Base-by-base conservation (phyloP, 371 early-diverging fungal genomes). In the Mortierella sp. region DNA sequence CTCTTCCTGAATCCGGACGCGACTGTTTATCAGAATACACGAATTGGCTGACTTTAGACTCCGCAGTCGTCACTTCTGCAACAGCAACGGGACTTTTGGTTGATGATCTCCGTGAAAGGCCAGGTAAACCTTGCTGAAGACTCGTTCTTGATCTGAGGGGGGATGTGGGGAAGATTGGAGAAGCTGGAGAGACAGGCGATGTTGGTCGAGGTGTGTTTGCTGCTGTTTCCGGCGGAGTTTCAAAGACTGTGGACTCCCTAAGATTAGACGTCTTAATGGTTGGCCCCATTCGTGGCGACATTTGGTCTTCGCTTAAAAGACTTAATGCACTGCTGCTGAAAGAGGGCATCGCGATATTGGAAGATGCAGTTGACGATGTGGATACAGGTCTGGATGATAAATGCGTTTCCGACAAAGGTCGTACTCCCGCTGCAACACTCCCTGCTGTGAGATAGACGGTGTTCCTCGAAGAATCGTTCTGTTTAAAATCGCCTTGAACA, bases 191-290 rank as follows among this genome's bases (percentile, higher is more conserved):
- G 17, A 57, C 23, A 17, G 60, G 43, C 42, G 60, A 60, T 2
- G 42, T 37, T 23, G 66, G 68, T 42, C 31, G 29, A 4, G 54
- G 63, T 2, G 80, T 74, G 19, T 62, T 70, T 7, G 64, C 56
- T 23, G 75, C 74, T 7, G 80, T 80, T 42, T 80, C 80, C 51
- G 80, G 80, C 5, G 80, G 75, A 0, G 80, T 80, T 42, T 80
- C 70, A 35, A 80, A 80, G 15, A 60, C 63, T 8, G 51, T 22
- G 4, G 77, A 62, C 17, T 22, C 23, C 32, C 53, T 65, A 17
- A 53, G 26, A 13, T 28, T 31, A 12, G 60, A 55, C 31, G 47
- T 53, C 17, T 8, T 62, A 35, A 32, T 64, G 19, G 31, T 35
- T 2, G 55, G 55, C n/a, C 65, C 69, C 22, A 8, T 29, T 7